phyloP scores from a whole-genome alignment of 768 basidiomycete species.

The Amanita thiersii region DNA sequence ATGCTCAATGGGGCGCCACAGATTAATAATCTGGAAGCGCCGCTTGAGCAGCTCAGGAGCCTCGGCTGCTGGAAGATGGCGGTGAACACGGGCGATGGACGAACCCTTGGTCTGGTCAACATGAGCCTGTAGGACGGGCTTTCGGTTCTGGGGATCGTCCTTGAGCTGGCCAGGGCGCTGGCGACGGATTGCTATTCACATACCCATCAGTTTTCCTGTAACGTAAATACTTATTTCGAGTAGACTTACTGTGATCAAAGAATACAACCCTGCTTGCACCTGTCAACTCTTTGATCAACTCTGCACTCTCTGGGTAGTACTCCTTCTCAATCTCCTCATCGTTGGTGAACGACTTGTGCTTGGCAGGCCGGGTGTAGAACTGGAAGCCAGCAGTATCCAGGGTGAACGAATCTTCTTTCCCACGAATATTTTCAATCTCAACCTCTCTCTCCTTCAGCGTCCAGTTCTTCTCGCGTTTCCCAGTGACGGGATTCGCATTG shows the following conservation, averaged over 20 bases:
- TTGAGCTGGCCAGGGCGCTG: constrained; percentile 28
- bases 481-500: constrained; percentile 16
- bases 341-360: constrained; percentile 29
- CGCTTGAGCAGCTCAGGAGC: constrained; percentile 32
- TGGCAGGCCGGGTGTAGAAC: constrained; percentile 24
- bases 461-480: constrained; percentile 16
- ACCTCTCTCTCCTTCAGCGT: constrained; percentile 17
- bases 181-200: constrained; percentile 35
- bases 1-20: constrained; percentile 49
- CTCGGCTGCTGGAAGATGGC: constrained; percentile 40
- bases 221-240: background rate
- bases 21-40: constrained; percentile 52
- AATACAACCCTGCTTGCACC: constrained; percentile 49
- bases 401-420: constrained; percentile 31
- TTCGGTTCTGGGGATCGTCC: constrained; percentile 27
- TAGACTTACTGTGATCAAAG: constrained; percentile 34
- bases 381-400: constrained; percentile 48
- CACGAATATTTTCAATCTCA: constrained; percentile 44
- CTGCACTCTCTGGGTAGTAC: constrained; percentile 58
- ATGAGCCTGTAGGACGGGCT: constrained; percentile 39
- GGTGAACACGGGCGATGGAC: constrained; percentile 36
- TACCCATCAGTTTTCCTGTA: background rate
- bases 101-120: constrained; percentile 44
- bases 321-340: constrained; percentile 39
- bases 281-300: constrained; percentile 49